A percentile compares a stretch with the other conserved stretches of the same genome.
Evolutionary conservation across 192 early-diverging fungal genomes (phyloP).

Genomic region (Backusella macrospora): DNA sequence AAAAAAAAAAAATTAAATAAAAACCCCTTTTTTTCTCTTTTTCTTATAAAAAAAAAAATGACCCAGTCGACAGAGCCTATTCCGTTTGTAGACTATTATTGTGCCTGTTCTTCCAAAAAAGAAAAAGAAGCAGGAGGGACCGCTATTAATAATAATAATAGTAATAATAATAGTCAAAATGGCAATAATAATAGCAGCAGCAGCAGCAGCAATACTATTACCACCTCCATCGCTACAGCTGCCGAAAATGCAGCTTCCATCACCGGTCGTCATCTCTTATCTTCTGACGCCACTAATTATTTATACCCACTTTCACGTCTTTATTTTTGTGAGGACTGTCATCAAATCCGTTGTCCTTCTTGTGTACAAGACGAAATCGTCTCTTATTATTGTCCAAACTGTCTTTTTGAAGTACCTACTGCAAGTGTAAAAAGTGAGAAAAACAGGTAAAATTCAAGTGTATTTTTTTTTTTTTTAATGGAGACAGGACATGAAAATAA

Average conservation of each 20-base stretch:
- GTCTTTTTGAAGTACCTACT: constrained; percentile 94
- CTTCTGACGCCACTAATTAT: constrained; percentile 34
- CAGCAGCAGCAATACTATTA: neutral
- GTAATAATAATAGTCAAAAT: too few species aligned
- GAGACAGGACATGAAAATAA: too few species aligned
- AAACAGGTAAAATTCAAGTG: constrained; percentile 58
- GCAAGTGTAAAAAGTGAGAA: constrained; percentile 95
- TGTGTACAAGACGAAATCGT: constrained; percentile 87
- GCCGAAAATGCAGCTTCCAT: constrained; percentile 6
- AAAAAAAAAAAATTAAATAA: neutral
- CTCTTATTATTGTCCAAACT: constrained; percentile 94
- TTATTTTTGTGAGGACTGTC: constrained; percentile 91
- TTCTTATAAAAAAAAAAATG: neutral
- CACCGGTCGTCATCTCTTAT: constrained; percentile 28
- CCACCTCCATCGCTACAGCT: neutral
- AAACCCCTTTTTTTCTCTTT: constrained; percentile 18
- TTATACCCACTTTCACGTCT: constrained; percentile 64
- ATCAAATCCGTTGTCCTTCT: constrained; percentile 74
- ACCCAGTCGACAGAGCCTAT: constrained; percentile 12
- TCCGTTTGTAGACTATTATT: constrained; percentile 37
- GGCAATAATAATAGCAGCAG: too few species aligned
- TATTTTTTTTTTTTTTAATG: too few species aligned
- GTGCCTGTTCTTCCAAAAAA: constrained; percentile 27
- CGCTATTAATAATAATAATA: too few species aligned
- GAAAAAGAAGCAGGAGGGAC: neutral